A percentile compares a stretch with the other conserved stretches of the same genome.
phyloP scores from a whole-genome alignment of 2,329 filamentous ascomycete species.

The Xylaria sp. region DNA sequence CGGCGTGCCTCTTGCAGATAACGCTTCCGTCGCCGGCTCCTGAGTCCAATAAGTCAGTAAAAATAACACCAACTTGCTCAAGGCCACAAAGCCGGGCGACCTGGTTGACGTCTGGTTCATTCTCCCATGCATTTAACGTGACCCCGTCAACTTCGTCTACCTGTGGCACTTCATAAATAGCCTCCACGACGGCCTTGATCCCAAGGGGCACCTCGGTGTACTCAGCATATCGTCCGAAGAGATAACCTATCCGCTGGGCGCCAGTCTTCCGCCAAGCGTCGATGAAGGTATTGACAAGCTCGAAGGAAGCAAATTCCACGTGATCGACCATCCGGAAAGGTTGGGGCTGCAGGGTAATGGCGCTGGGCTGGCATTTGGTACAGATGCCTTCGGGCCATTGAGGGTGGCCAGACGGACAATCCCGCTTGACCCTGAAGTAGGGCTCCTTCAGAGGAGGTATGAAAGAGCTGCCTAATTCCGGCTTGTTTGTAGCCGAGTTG shows the following conservation, averaged over 20 bases:
- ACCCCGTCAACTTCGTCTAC: conserved; percentile 89
- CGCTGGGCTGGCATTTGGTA: conserved; percentile 96
- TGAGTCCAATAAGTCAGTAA: conserved; percentile 88
- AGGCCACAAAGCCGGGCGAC: conserved; percentile 86
- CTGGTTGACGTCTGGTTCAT: conserved; percentile 82
- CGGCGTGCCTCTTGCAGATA: conserved; percentile 92
- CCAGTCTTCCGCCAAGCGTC: conserved; percentile 92
- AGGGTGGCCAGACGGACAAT: conserved; percentile 93
- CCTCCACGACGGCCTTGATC: conserved; percentile 94
- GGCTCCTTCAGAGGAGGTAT: conserved; percentile 95
- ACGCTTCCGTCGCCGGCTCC: conserved; percentile 86
- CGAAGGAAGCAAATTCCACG: conserved; percentile 90
- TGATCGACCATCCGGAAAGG: conserved; percentile 97
- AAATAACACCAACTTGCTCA: conserved; percentile 90
- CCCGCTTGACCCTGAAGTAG: conserved; percentile 86
- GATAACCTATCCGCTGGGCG: conserved; percentile 83
- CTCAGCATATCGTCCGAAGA: conserved; percentile 91
- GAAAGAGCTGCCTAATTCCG: conserved; percentile 91
- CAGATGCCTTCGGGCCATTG: conserved; percentile 97
- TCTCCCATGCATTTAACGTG: conserved; percentile 84
- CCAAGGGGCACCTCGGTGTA: conserved; percentile 94
- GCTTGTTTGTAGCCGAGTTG: conserved; percentile 96
- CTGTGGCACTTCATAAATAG: conserved; percentile 96
- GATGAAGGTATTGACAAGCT: conserved; percentile 88
- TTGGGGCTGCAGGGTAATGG: conserved; percentile 94